Percentiles rank a stretch among this genome's conserved stretches.
phyloP scores from a whole-genome alignment of 2,329 filamentous ascomycete genomes.

The Neoscytalidium dimidiatum region DNA sequence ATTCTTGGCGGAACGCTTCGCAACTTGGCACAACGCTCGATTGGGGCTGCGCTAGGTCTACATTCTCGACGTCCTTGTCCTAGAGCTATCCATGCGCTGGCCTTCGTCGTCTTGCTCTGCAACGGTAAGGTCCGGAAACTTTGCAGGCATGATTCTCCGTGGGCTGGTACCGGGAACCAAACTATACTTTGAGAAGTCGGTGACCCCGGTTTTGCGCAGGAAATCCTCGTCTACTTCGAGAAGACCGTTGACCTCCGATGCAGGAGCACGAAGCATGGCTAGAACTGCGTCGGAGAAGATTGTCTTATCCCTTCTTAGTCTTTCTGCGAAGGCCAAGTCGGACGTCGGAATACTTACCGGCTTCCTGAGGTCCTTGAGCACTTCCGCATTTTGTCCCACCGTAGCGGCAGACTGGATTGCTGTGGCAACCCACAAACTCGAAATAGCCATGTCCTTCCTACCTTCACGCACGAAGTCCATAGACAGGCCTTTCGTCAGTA shows the following conservation, averaged over 20 bases:
- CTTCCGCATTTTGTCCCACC: conserved; percentile 48
- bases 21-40: background rate
- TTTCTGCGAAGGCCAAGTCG: conserved; percentile 21
- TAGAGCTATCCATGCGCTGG: conserved; percentile 65
- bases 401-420: conserved; percentile 80
- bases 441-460: conserved; percentile 70
- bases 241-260: conserved; percentile 66
- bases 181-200: conserved; percentile 72
- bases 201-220: conserved; percentile 64
- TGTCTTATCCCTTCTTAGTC: conserved; percentile 37
- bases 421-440: conserved; percentile 78
- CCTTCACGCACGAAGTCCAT: conserved; percentile 77
- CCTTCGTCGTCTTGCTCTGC: conserved; percentile 82
- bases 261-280: conserved; percentile 65
- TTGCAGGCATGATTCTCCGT: conserved; percentile 74
- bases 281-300: conserved; percentile 82
- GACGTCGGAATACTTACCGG: conserved; percentile 40
- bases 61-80: conserved; percentile 26
- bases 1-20: background rate
- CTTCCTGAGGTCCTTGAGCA: conserved; percentile 62
- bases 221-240: conserved; percentile 82
- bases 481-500: conserved; percentile 76
- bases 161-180: conserved; percentile 66
- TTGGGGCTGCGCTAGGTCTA: conserved; percentile 3
- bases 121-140: conserved; percentile 70